Evolutionary conservation across 257 asterid species (phyloP), one percentile per base, ranked within the genome.

Genomic region (Lithospermum erythrorhizon): DNA sequence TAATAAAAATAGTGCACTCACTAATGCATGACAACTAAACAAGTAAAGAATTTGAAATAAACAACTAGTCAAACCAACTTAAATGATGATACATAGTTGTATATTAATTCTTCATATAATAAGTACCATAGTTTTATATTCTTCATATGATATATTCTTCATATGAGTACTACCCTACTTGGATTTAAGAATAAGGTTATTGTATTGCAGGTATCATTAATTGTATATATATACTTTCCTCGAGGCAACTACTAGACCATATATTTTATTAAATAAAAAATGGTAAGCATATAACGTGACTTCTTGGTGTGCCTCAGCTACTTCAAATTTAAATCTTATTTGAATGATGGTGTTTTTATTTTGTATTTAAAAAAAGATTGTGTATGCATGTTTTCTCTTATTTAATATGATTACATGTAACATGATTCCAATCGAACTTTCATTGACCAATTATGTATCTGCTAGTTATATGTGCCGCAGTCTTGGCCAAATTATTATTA

Each of bases 271-370:
- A 59, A 57, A 37, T 45, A 51, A 51, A n/a, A 14, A 21, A 67
- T 63, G 68, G 29, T 45, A 47, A 51, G 13, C 18, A 67, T 63
- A 27, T 27, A 27, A 1, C 6, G 68, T 27, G 72, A 62, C 69
- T 65, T 59, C 67, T 73, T 60, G 79, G 69, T 60, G 64, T 58
- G 61, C 65, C 47, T 57, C 70, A 70, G 63, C 65, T 66, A 20
- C 49, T 64, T 58, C 49, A 63, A 63, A 27, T 66, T 55, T 35
- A 35, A 5, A 35, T 35, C 9, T 35, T 11, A 27, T 27, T 3
- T 0, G 0, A 35, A 14, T 2, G 2, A 22, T 53, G n/a, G n/a
- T 53, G 5, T 0, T 20, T 11, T 20, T 21, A 21, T 27, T 55
- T 55, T 25, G 1, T 55, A 20, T 18, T 21, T 1, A 11, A 2